These are phyloP conservation scores for Fagopyrum esculentum DNA, from an alignment of 148 eudicot genomes.

Conservation along the genomic window DNA sequence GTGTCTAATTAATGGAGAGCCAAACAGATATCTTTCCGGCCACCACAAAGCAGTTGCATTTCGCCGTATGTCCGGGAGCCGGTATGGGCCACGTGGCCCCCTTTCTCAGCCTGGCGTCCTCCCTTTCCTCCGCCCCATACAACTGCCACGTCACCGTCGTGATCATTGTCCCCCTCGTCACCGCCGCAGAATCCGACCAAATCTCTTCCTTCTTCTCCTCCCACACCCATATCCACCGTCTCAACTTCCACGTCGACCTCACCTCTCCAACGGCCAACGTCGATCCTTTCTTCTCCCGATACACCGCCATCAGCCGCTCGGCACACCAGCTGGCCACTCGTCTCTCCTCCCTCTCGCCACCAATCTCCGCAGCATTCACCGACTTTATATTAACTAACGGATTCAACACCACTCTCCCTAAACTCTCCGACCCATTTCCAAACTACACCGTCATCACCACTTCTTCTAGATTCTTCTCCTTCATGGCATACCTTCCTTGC, in stretches of 20 bases:
- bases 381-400: conserved; percentile 25
- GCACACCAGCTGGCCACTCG: conserved; percentile 29
- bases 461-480: conserved; percentile 30
- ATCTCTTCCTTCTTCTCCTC: conserved; percentile 29
- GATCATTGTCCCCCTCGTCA: conserved; percentile 32
- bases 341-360: conserved; percentile 28
- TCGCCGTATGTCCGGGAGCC: conserved; percentile 48
- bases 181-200: conserved; percentile 33
- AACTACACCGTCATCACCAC: conserved; percentile 25
- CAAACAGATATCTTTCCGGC: not conserved
- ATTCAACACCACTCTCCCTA: conserved; percentile 11
- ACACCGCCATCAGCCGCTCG: conserved; percentile 24
- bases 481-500: conserved; percentile 25
- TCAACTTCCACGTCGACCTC: conserved; percentile 27
- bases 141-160: conserved; percentile 32
- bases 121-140: conserved; percentile 23
- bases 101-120: conserved; percentile 52
- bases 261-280: conserved; percentile 16
- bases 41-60: not conserved
- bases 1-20: not conserved
- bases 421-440: conserved; percentile 17
- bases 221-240: conserved; percentile 26
- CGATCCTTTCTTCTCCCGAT: conserved; percentile 44
- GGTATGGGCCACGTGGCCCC: conserved; percentile 76
- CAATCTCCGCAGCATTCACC: conserved; percentile 32